Evolutionary conservation across 495 filamentous ascomycete genomes (phyloP).

Genomic region (Saxophila tyrrhenica): DNA sequence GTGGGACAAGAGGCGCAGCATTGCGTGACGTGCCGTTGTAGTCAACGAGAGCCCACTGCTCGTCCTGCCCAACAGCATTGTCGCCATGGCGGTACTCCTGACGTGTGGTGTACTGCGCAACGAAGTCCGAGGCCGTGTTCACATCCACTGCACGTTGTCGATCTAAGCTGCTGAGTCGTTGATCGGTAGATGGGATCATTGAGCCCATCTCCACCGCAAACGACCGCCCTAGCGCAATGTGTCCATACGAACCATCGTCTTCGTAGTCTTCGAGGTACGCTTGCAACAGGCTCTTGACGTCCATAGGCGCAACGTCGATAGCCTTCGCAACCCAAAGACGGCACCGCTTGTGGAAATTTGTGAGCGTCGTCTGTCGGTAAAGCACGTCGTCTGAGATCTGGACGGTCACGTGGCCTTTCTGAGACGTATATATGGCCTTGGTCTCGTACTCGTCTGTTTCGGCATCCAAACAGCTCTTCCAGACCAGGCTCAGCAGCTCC

Average conservation of each 20-base stretch:
- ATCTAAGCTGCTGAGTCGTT: constrained; percentile 57
- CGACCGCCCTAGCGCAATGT: constrained; percentile 85
- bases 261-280: constrained; percentile 92
- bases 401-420: constrained; percentile 62
- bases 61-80: constrained; percentile 29
- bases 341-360: constrained; percentile 65
- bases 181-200: constrained; percentile 75
- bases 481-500: constrained; percentile 85
- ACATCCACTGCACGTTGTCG: constrained; percentile 55
- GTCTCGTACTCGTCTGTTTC: constrained; percentile 91
- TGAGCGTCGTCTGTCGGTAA: constrained; percentile 64
- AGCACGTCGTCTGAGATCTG: constrained; percentile 83
- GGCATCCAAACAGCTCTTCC: constrained; percentile 82
- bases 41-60: constrained; percentile 52
- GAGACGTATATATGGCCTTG: constrained; percentile 64
- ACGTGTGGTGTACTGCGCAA: constrained; percentile 92
- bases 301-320: constrained; percentile 78
- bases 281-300: constrained; percentile 85
- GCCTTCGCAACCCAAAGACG: constrained; percentile 66
- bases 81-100: constrained; percentile 85
- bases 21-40: constrained; percentile 18
- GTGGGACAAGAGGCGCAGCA: not conserved
- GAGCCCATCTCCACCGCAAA: constrained; percentile 91
- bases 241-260: constrained; percentile 74
- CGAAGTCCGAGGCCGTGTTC: constrained; percentile 88